phyloP scores from a whole-genome alignment of 805 yeast species.

The Saccharomycopsis fermentans region DNA sequence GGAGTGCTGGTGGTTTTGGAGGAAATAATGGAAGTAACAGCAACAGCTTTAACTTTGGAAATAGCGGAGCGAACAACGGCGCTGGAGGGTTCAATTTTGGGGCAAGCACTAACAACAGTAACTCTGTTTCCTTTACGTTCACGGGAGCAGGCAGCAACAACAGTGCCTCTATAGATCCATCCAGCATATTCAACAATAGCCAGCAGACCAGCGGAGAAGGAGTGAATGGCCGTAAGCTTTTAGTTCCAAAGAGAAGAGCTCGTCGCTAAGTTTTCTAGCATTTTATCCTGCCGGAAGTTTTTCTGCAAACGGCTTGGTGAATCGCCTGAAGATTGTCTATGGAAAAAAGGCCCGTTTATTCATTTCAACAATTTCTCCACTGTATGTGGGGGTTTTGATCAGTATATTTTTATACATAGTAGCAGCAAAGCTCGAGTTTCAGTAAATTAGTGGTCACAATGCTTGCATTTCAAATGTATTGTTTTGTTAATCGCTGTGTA shows the following conservation, averaged over 20 bases:
- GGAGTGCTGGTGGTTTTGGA: background rate
- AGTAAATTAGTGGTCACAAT: too few relatives aligned
- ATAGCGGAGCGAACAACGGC: background rate
- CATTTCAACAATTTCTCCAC: too few relatives aligned
- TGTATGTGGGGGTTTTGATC: too few relatives aligned
- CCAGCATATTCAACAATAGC: background rate
- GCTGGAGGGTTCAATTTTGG: background rate
- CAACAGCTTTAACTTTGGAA: background rate
- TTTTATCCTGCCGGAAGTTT: too few relatives aligned
- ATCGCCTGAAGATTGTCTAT: too few relatives aligned
- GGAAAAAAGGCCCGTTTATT: background rate
- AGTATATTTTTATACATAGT: too few relatives aligned
- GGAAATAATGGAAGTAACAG: background rate
- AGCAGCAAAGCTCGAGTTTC: background rate
- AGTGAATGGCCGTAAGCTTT: background rate
- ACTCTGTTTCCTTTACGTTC: background rate
- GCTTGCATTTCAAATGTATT: too few relatives aligned
- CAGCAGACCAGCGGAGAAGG: background rate
- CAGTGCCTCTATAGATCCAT: background rate
- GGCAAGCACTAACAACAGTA: background rate
- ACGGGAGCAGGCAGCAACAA: background rate
- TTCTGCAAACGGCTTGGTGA: too few relatives aligned
- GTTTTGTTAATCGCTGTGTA: background rate
- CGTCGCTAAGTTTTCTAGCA: background rate
- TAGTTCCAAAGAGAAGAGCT: background rate